Base-by-base conservation (phyloP, 1,284 basidiomycete species). In the Stygiomarasmius scandens region DNA sequence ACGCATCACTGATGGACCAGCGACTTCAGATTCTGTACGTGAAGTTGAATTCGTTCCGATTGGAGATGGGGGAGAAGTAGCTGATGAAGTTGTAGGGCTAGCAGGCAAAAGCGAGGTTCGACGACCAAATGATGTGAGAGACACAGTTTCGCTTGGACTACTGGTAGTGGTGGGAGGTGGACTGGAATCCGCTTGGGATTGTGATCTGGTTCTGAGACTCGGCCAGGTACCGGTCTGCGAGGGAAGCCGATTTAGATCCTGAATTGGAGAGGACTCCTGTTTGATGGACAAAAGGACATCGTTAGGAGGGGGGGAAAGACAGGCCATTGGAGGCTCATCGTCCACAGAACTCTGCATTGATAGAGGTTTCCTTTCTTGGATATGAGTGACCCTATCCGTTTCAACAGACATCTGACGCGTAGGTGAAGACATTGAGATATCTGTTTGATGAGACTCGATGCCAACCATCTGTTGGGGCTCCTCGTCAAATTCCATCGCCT, bases 1-100 rank as follows among this genome's bases (percentile, higher is more conserved):
- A 16, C 67, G 69, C 54, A 72, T 68, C 34, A 64, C 38, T 9
- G 38, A n/a, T 41, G 38, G 38, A 41, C 38, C 38, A 41, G 38
- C 6, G 38, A 19, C 16, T 41, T 41, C 38, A 19, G 38, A 16
- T 41, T 41, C 38, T 23, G 53, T 55, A 48, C 55, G 36, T 20
- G 29, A 43, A 45, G 54, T 46, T 24, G 50, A 48, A 55, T 52
- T 55, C 48, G 44, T 29, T 32, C 12, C 29, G 6, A 32, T 32
- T 20, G 48, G 56, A 49, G 32, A 51, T 44, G 52, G 25, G 16
- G 38, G 27, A 3, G 60, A 55, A 36, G 44, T 29, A 47, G 29
- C 38, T 14, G 22, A 32, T 9, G 20, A 44, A n/a, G 41, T 46
- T 11, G 47, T 24, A 6, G 29, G 29, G 12, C 29, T 6, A 32